Conservation (phyloP, 495 filamentous ascomycete genomes). For the Astrocystis sublimbata region DNA sequence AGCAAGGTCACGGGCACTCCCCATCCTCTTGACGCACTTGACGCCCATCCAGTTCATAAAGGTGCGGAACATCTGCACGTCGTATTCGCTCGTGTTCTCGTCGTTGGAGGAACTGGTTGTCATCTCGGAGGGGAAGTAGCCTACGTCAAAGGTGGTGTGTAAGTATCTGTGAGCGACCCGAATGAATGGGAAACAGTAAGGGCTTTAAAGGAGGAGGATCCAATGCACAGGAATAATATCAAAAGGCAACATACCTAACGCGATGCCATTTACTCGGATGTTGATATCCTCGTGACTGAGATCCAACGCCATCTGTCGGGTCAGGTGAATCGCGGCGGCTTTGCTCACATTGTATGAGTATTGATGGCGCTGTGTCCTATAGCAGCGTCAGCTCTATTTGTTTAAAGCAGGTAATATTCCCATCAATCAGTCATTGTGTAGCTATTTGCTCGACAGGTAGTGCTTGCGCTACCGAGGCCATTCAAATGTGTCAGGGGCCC, state of each 20-base stretch:
- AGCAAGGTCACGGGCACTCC: slow-evolving; percentile 26
- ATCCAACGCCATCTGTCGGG: slow-evolving; percentile 50
- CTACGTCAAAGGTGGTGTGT: slow-evolving; percentile 1
- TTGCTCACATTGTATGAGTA: slow-evolving; percentile 74
- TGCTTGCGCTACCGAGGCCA: too few species aligned
- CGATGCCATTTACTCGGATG: slow-evolving; percentile 71
- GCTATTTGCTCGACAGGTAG: background rate
- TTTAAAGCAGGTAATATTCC: background rate
- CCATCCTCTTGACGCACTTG: slow-evolving; percentile 30
- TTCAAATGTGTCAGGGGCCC: background rate
- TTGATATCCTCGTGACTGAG: slow-evolving; percentile 44
- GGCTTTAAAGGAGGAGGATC: background rate
- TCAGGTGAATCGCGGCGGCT: slow-evolving; percentile 72
- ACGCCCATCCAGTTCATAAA: slow-evolving; percentile 20
- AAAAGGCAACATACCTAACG: slow-evolving; percentile 38
- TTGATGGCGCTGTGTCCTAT: slow-evolving; percentile 62
- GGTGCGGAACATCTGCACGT: slow-evolving; percentile 5
- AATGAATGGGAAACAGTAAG: background rate
- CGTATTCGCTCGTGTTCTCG: slow-evolving; percentile 48
- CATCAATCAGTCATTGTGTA: too few species aligned
- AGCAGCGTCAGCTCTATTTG: slow-evolving; percentile 40
- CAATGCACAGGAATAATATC: background rate
- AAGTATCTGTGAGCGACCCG: background rate
- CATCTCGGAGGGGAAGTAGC: slow-evolving; percentile 68
- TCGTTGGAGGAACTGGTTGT: slow-evolving; percentile 55